Conservation (phyloP, 768 basidiomycete genomes). For the Suillus placidus region DNA sequence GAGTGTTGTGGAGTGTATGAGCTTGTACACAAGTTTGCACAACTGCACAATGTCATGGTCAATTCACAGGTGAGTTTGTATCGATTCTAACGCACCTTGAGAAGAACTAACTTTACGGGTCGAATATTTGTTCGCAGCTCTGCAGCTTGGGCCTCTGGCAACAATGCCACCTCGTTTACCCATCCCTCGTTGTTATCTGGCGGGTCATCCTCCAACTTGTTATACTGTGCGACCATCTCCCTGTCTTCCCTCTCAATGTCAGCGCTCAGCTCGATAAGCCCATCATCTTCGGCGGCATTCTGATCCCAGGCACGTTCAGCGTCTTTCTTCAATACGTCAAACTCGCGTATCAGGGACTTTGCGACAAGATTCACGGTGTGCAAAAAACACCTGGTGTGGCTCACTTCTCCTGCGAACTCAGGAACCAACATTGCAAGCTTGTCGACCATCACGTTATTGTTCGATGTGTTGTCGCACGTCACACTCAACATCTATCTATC, state of each 20-base stretch:
- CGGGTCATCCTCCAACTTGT: not conserved
- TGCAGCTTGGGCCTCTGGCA: conserved; percentile 16
- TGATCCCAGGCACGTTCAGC: not conserved
- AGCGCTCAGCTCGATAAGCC: not conserved
- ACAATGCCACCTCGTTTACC: conserved; percentile 18
- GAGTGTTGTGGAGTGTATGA: too few species aligned
- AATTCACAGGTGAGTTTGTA: conserved; percentile 8
- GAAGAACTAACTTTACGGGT: conserved; percentile 18
- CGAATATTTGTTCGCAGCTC: conserved; percentile 17
- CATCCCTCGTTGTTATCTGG: conserved; percentile 19
- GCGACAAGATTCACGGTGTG: conserved; percentile 43
- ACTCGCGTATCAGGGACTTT: conserved; percentile 28
- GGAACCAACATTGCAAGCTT: conserved; percentile 28
- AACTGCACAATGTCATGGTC: too few species aligned
- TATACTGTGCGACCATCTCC: not conserved
- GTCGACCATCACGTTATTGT: conserved; percentile 38
- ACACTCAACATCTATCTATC: conserved; percentile 24
- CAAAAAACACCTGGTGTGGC: conserved; percentile 38
- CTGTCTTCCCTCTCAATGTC: not conserved
- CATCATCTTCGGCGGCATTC: not conserved
- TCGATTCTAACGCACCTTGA: conserved; percentile 16
- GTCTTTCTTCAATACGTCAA: not conserved
- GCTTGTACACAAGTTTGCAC: too few species aligned
- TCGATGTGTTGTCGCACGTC: conserved; percentile 27
- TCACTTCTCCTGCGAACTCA: conserved; percentile 26